These are phyloP conservation scores for Cyclostephanos invisitatus DNA, from an alignment of 108 stramenopile genomes.

Conservation along the genomic window DNA sequence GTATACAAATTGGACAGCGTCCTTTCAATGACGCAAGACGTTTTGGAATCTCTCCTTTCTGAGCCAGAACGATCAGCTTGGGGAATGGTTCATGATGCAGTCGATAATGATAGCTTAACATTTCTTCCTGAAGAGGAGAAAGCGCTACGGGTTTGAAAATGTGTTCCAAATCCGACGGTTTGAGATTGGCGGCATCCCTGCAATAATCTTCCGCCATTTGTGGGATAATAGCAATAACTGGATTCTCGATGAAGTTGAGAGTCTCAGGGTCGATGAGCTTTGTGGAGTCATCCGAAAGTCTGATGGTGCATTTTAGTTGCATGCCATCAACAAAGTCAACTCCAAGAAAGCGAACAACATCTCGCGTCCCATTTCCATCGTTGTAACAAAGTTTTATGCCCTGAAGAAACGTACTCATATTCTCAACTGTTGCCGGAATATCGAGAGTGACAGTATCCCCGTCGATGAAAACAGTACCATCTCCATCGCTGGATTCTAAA, in stretches of 20 bases:
- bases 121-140: slow-evolving; percentile 26
- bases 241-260: slow-evolving; percentile 7
- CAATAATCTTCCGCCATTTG: not conserved
- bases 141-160: slow-evolving; percentile 12
- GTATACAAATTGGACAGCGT: slow-evolving; percentile 19
- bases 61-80: slow-evolving; percentile 15
- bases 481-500: slow-evolving; percentile 5
- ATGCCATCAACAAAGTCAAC: not conserved
- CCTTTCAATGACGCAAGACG: slow-evolving; percentile 11
- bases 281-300: not conserved
- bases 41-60: slow-evolving; percentile 13
- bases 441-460: not conserved
- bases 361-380: slow-evolving; percentile 5
- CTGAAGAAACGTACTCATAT: not conserved
- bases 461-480: not conserved
- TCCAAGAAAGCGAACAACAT: not conserved
- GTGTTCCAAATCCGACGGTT: not conserved
- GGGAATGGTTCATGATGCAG: slow-evolving; percentile 28
- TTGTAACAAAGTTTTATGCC: slow-evolving; percentile 11
- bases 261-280: slow-evolving; percentile 1
- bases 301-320: slow-evolving; percentile 2
- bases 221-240: slow-evolving; percentile 22
- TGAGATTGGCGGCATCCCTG: slow-evolving; percentile 10
- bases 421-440: not conserved
- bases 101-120: slow-evolving; percentile 22